Conservation (phyloP, 331 rosid species). For the Dryas integrifolia region DNA sequence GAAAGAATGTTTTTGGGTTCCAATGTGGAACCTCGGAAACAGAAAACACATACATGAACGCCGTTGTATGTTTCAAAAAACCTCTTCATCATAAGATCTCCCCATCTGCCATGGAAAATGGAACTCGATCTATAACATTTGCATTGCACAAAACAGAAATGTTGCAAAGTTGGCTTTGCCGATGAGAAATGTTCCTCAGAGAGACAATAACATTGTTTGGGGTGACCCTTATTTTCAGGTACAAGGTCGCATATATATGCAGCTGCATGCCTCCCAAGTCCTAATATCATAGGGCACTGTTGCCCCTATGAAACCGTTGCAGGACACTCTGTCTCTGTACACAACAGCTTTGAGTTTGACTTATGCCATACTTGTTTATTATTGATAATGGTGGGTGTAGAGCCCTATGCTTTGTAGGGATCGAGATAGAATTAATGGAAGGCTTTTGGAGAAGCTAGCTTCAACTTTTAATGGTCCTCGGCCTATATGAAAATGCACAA, state of each 20-base stretch:
- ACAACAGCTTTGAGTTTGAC: constrained; percentile 18
- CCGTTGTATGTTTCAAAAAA: constrained; percentile 7
- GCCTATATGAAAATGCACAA: not conserved
- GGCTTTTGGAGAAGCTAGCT: not conserved
- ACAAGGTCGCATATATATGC: not conserved
- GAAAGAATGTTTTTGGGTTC: constrained; percentile 23
- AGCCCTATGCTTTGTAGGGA: not conserved
- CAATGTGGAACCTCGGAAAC: not conserved
- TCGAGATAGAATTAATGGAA: not conserved
- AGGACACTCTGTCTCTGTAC: constrained; percentile 2
- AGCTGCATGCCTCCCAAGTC: not conserved
- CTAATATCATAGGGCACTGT: constrained; percentile 8
- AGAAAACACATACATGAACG: not conserved
- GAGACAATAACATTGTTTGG: not conserved
- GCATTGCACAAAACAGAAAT: not conserved
- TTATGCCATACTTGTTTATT: not conserved
- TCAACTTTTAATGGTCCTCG: not conserved
- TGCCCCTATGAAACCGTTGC: constrained; percentile 11
- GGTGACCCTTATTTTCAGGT: constrained; percentile 27
- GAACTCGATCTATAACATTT: too few relatives aligned
- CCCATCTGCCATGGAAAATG: not conserved
- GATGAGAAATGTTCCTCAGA: not conserved
- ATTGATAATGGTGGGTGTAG: not conserved
- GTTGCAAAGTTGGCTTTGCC: not conserved
- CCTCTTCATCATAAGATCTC: not conserved